Conservation (phyloP, 495 filamentous ascomycete species). For the Amniculicola lignicola region DNA sequence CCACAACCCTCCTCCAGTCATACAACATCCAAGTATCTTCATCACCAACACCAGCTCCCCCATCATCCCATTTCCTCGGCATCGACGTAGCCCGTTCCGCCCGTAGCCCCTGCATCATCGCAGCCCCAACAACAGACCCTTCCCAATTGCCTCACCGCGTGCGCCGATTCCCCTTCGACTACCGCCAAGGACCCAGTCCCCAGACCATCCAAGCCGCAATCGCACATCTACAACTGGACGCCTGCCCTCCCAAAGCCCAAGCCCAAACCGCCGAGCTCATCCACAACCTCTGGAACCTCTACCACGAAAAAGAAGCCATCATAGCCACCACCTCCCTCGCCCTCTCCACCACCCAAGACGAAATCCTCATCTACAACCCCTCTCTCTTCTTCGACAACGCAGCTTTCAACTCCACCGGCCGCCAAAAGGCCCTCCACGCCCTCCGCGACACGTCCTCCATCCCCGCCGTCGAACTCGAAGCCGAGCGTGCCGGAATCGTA, state of each 20-base stretch:
- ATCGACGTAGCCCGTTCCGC: constrained; percentile 65
- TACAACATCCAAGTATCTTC: constrained; percentile 50
- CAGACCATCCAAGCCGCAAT: constrained; percentile 45
- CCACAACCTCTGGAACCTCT: constrained; percentile 56
- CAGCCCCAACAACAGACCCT: constrained; percentile 51
- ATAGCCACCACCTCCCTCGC: constrained; percentile 31
- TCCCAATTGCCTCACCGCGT: constrained; percentile 39
- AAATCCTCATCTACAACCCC: constrained; percentile 15
- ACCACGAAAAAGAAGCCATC: constrained; percentile 67
- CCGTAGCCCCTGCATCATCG: constrained; percentile 64
- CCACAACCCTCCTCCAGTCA: constrained; percentile 58
- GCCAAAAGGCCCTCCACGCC: constrained; percentile 63
- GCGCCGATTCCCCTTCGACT: constrained; percentile 62
- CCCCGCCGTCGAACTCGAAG: constrained; percentile 59
- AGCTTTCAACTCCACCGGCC: constrained; percentile 60
- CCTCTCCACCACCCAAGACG: constrained; percentile 4
- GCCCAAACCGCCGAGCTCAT: constrained; percentile 51
- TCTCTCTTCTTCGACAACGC: constrained; percentile 70
- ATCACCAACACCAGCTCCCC: constrained; percentile 39
- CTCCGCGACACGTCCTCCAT: constrained; percentile 53
- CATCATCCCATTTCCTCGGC: constrained; percentile 51
- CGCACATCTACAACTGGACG: constrained; percentile 52
- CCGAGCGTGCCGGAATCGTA: constrained; percentile 69
- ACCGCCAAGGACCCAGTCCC: constrained; percentile 43
- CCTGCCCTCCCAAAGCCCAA: constrained; percentile 39